Evolutionary conservation across 2,329 filamentous ascomycete species (phyloP).

Genomic region (Proliferodiscus dingleyae): DNA sequence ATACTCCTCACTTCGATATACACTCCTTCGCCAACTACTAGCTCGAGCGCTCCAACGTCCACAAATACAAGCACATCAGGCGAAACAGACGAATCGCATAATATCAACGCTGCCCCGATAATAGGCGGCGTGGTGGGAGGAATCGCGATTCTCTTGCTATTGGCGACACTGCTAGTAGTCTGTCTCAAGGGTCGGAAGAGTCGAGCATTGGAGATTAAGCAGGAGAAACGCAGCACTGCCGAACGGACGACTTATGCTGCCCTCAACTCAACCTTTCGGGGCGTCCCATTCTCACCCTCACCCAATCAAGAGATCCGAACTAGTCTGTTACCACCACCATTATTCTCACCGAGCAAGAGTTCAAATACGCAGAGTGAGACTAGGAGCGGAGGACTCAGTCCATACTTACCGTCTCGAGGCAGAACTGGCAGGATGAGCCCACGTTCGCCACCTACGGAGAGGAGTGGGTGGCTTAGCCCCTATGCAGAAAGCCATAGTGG

Average conservation of each 20-base stretch:
- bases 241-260: conserved; percentile 17
- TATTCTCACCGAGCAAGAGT: conserved; percentile 3
- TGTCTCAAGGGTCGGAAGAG: conserved; percentile 16
- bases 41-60: conserved; percentile 6
- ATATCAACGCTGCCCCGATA: conserved; percentile 10
- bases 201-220: background rate
- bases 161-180: conserved; percentile 13
- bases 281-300: conserved; percentile 16
- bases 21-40: background rate
- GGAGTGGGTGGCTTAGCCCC: background rate
- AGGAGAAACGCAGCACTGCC: conserved; percentile 5
- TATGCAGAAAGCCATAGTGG: background rate
- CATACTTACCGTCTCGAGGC: background rate
- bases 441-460: background rate
- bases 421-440: background rate
- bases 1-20: background rate
- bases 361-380: background rate
- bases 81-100: no score
- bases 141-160: conserved; percentile 12
- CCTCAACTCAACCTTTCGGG: conserved; percentile 18
- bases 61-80: conserved; percentile 7
- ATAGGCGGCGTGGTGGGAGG: conserved; percentile 20
- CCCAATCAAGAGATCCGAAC: conserved; percentile 4
- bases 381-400: conserved; percentile 14
- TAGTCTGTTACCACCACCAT: conserved; percentile 5